phyloP scores from a whole-genome alignment of 495 filamentous ascomycete species.

The Cercophora sp. region DNA sequence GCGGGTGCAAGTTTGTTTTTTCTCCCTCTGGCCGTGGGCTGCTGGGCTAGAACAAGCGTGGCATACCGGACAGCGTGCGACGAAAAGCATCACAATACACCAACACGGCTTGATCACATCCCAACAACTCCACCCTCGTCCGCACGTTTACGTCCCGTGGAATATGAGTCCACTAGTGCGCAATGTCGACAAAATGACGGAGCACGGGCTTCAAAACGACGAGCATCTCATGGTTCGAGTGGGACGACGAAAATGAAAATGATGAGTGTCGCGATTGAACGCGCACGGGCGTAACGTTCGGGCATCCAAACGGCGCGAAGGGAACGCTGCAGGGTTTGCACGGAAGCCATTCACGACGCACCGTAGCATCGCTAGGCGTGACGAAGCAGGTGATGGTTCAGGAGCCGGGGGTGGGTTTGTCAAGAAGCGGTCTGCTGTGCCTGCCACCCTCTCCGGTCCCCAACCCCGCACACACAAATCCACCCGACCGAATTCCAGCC shows the following conservation, averaged over 20 bases:
- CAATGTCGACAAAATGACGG: not conserved
- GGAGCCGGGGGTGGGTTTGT: conserved; percentile 2
- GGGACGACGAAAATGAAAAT: not conserved
- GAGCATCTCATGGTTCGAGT: not conserved
- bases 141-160: not conserved
- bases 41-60: not conserved
- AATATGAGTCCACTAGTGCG: not conserved
- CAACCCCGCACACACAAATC: not conserved
- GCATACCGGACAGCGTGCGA: no score
- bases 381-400: conserved; percentile 6
- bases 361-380: conserved; percentile 3
- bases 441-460: not conserved
- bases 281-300: conserved; percentile 6
- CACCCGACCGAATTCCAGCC: not conserved
- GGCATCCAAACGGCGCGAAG: conserved; percentile 5
- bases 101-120: no score
- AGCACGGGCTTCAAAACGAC: not conserved
- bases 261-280: not conserved
- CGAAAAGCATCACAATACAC: not conserved
- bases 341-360: not conserved
- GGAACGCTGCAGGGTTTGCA: conserved; percentile 4
- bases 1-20: not conserved
- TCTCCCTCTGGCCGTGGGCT: no score
- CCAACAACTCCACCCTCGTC: not conserved
- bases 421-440: conserved; percentile 4